Base-by-base conservation (phyloP, 2,329 filamentous ascomycete genomes). In the Aspergillus carbonarius region DNA sequence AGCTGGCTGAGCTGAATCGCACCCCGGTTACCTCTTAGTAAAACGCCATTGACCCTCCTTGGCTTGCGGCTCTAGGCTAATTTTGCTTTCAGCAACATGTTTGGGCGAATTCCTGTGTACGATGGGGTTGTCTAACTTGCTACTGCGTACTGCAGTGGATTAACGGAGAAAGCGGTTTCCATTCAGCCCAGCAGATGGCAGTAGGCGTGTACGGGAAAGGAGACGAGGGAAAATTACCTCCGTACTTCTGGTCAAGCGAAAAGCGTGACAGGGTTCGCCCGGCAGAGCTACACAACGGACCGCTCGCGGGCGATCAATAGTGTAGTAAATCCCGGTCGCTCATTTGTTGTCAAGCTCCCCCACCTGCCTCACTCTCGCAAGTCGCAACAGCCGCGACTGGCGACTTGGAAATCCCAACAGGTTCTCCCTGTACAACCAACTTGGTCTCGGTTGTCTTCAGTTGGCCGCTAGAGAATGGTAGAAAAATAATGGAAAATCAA, bases 351-450 rank as follows among this genome's bases (percentile, higher is more conserved):
- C 15, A 18, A 32, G 18, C 20, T 50, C 18, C 54, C 54, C 49
- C 48, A 58, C 44, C 54, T 55, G 42, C 51, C 47, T 58, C 50
- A 49, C 49, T 57, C 53, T 48, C 27, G 25, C 37, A 50, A 50
- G 34, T 63, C 51, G 55, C 55, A 60, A 59, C 60, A 67, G 65
- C 65, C 65, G 65, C 65, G 60, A 63, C 62, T 67, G 62, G 63
- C 65, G 65, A 64, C 54, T 37, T 47, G 46, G 54, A 62, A 64
- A 62, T 63, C 46, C 32, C 40, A 39, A 40, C 50, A 42, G 35
- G 13, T 12, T 20, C 35, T 17, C 49, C 18, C 34, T 23, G 42
- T 54, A 20, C 44, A n/a, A 40, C 34, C 27, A 42, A 23, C 18
- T 12, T 23, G 20, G 18, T 23, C 18, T 23, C 18, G 20, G 18